Evolutionary conservation across 2,329 filamentous ascomycete genomes (phyloP).

Genomic region (Neonectria ditissima): DNA sequence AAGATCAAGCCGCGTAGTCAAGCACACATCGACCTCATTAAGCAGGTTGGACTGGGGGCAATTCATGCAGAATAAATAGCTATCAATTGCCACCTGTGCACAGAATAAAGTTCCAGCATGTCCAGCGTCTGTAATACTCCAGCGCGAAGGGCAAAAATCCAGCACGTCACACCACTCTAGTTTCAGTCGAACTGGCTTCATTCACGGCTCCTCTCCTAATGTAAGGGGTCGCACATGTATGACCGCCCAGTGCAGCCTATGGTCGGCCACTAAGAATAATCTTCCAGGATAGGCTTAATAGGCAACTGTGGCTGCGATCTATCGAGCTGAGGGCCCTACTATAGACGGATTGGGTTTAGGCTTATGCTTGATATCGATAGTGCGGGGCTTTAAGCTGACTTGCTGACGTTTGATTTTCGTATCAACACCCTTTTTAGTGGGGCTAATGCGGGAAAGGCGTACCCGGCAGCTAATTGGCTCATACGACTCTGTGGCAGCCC

Average conservation of each 20-base stretch:
- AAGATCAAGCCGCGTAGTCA: constrained; percentile 3
- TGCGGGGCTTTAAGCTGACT: neutral
- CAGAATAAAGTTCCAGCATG: too few relatives aligned
- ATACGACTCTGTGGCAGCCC: neutral
- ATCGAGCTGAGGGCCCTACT: neutral
- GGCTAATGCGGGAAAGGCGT: neutral
- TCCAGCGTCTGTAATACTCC: too few relatives aligned
- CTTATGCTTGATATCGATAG: neutral
- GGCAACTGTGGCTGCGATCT: neutral
- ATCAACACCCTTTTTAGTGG: neutral
- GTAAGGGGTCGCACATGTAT: neutral
- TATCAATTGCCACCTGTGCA: neutral
- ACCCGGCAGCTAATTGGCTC: neutral
- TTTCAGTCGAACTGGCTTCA: too few relatives aligned
- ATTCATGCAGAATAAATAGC: neutral
- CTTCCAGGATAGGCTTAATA: neutral
- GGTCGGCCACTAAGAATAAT: neutral
- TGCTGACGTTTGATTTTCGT: neutral
- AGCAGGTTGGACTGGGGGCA: neutral
- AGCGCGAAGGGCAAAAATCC: too few relatives aligned
- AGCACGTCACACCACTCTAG: too few relatives aligned
- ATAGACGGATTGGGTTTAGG: neutral
- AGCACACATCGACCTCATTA: neutral
- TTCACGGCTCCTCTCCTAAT: neutral
- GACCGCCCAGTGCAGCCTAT: neutral